These are phyloP conservation scores for Phyllosticta ampelicida DNA, from an alignment of 2,329 filamentous ascomycete genomes.

Conservation along the genomic window DNA sequence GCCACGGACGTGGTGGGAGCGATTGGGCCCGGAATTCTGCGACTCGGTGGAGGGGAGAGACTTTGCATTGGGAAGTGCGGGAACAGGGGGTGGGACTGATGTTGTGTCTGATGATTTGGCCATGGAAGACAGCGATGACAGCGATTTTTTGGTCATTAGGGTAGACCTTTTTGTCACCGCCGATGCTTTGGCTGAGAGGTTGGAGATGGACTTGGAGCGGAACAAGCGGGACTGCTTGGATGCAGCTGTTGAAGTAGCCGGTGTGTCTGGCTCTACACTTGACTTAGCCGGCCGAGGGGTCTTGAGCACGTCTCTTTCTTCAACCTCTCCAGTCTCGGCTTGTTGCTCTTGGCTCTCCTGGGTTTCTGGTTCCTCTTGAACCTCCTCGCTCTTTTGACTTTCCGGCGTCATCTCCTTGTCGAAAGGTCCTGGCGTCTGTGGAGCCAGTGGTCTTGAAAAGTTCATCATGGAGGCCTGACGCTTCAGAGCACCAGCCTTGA, in stretches of 20 bases:
- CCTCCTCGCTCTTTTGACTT: not conserved
- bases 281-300: not conserved
- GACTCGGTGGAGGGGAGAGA: slow-evolving; percentile 23
- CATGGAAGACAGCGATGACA: not conserved
- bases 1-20: slow-evolving; percentile 25
- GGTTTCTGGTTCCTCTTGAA: not conserved
- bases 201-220: not conserved
- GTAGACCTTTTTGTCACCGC: not conserved
- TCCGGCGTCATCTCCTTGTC: not conserved
- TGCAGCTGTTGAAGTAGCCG: not conserved
- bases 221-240: not conserved
- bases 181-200: not conserved
- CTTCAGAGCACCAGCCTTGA: slow-evolving; percentile 50
- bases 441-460: not conserved
- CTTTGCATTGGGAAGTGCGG: slow-evolving; percentile 11
- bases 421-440: not conserved
- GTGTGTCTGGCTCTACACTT: not conserved
- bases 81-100: not conserved
- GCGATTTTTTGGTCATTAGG: not conserved
- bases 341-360: not conserved
- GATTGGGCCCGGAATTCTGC: slow-evolving; percentile 13
- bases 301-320: not conserved
- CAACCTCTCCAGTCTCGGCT: not conserved
- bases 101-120: slow-evolving; percentile 1
- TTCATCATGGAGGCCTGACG: slow-evolving; percentile 3